phyloP scores from a whole-genome alignment of 345 rosid genomes.

The Eucalyptus cloeziana region DNA sequence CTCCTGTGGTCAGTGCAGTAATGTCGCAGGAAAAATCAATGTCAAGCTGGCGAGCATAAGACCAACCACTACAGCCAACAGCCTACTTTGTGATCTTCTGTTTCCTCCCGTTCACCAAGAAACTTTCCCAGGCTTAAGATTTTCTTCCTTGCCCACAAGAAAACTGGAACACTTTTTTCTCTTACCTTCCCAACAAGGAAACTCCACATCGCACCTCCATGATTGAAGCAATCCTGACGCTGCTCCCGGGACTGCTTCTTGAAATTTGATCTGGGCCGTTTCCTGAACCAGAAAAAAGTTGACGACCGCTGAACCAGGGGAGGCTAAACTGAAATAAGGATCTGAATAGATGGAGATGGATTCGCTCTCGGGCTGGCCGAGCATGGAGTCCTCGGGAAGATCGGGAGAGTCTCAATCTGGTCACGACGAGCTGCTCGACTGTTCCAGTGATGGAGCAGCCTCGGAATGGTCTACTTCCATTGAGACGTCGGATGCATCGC shows the following conservation, averaged over 20 bases:
- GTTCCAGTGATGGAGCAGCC: slow-evolving; percentile 19
- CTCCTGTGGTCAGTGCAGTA: not conserved
- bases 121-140: not conserved
- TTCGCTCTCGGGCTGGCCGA: slow-evolving; percentile 22
- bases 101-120: not conserved
- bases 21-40: not conserved
- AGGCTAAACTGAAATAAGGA: not conserved
- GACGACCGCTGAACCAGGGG: not conserved
- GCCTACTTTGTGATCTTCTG: not conserved
- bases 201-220: not conserved
- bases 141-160: not conserved
- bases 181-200: not conserved
- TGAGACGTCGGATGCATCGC: slow-evolving; percentile 16
- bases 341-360: not conserved
- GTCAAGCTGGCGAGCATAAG: not conserved
- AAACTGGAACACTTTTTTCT: not conserved
- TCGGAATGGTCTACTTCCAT: slow-evolving; percentile 17
- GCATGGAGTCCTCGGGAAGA: slow-evolving; percentile 7
- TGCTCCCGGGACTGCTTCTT: not conserved
- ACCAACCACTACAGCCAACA: not conserved
- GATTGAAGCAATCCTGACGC: not conserved
- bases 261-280: not conserved
- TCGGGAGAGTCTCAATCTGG: slow-evolving; percentile 1
- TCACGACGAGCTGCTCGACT: slow-evolving; percentile 3
- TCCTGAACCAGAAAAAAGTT: not conserved